These are phyloP conservation scores for Salicornia ramosissima DNA, from an alignment of 148 eudicot genomes.

Conservation along the genomic window DNA sequence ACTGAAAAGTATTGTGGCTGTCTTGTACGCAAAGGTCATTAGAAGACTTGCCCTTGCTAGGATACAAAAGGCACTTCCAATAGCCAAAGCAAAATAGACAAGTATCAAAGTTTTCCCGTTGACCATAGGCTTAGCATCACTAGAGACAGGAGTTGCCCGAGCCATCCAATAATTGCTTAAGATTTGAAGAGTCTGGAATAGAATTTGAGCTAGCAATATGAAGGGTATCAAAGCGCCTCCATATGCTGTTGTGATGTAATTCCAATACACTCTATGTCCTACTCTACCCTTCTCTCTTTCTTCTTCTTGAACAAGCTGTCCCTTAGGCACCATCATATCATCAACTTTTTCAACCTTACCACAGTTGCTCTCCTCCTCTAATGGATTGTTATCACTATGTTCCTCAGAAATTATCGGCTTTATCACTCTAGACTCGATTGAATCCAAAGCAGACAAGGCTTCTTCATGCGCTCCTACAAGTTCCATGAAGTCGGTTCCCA, in stretches of 20 bases:
- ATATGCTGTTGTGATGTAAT: conserved; percentile 61
- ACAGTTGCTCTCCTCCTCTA: conserved; percentile 19
- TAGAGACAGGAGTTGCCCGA: conserved; percentile 63
- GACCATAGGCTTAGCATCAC: conserved; percentile 39
- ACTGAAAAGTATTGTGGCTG: conserved; percentile 51
- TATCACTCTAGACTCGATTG: conserved; percentile 14
- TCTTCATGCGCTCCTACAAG: conserved; percentile 67
- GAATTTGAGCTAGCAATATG: conserved; percentile 42
- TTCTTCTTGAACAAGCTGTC: conserved; percentile 69
- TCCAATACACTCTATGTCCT: conserved; percentile 58
- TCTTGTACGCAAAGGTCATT: conserved; percentile 47
- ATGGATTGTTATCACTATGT: background rate
- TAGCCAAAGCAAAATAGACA: conserved; percentile 49
- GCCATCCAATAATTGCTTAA: conserved; percentile 78
- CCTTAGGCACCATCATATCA: conserved; percentile 25
- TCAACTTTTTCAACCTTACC: conserved; percentile 25
- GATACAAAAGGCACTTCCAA: conserved; percentile 56
- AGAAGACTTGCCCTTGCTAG: conserved; percentile 44
- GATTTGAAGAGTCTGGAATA: conserved; percentile 54
- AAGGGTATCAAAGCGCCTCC: conserved; percentile 59
- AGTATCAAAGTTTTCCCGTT: conserved; percentile 36
- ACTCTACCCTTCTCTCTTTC: conserved; percentile 69
- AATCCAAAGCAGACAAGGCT: conserved; percentile 47
- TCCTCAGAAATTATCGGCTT: conserved; percentile 15
- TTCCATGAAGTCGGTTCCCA: conserved; percentile 58